Evolutionary conservation across 2,329 filamentous ascomycete species (phyloP), one percentile per base, ranked within the genome.

Genomic region (Aspergillus versicolor): DNA sequence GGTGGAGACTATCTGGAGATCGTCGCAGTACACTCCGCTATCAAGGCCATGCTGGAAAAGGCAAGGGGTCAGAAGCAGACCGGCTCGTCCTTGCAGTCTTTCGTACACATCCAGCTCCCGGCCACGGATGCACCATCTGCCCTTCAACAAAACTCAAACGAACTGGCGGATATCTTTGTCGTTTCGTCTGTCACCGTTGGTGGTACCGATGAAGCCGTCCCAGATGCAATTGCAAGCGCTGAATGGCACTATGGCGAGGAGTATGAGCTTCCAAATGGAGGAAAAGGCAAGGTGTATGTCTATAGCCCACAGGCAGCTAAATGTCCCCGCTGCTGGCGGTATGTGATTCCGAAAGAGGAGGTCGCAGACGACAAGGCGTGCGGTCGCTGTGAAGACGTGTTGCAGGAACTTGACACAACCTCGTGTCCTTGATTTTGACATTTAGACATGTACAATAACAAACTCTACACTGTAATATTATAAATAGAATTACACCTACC

Each of bases 311-410:
- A 72, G 13, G 73, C 77, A 12, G 75, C 81, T 46, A 99, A 97
- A 73, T 99, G 94, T 71, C 81, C 84, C 1, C 82, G 94, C 50
- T 99, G 94, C 76, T 99, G 94, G 94, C 85, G 89, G 60, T 96
- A 91, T 72, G 81, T 89, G 22, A 87, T 89, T n/a, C 78, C 82
- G 19, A 64, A 71, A 44, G 43, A 64, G 4, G 52, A 62, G 50
- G 61, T 64, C n/a, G 75, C 75, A 47, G 81, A 88, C 64, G 85
- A 89, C 17, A 73, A 77, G 40, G 76, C 96, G 17, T 97, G 93
- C 73, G 75, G 73, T 48, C 80, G 91, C 68, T 97, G 93, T 71
- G 85, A 87, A 30, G 82, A 84, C 12, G 84, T 88, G 37, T 82
- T 93, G 15, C 66, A 66, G 24, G 71, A 75, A 41, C 56, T 75